phyloP scores from a whole-genome alignment of 148 eudicot genomes.

The Agrostemma githago region DNA sequence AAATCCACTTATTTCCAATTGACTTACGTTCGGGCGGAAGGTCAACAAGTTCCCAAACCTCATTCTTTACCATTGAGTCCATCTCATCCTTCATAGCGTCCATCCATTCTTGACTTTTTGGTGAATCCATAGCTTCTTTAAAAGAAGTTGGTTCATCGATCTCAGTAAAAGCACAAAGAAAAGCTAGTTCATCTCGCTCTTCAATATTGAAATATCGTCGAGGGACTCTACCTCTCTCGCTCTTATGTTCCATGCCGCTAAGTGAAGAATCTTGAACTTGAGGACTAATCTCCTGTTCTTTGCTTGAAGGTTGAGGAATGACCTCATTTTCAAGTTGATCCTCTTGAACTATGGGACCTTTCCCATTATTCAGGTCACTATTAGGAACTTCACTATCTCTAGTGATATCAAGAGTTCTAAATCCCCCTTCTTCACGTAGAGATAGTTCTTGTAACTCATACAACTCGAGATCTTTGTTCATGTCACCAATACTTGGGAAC shows the following conservation, averaged over 20 bases:
- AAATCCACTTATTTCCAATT: background rate
- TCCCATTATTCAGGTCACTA: background rate
- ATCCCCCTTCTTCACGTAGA: background rate
- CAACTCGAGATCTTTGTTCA: background rate
- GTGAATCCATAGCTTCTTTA: background rate
- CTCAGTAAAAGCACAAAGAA: background rate
- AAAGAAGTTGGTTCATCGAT: background rate
- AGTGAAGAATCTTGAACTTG: no score
- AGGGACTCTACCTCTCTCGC: background rate
- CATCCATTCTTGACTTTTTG: background rate
- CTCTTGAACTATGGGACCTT: no score
- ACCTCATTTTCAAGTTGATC: no score
- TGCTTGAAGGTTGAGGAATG: no score
- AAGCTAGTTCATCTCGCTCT: background rate
- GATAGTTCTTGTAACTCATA: background rate
- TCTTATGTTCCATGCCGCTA: background rate
- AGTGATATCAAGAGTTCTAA: background rate
- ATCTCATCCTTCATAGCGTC: background rate
- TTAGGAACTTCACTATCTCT: background rate
- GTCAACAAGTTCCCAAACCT: background rate
- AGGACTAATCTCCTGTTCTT: no score
- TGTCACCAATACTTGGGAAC: background rate
- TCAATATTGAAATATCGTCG: background rate
- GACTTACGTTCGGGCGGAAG: background rate
- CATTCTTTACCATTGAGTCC: background rate